phyloP scores from a whole-genome alignment of 2,329 filamentous ascomycete species.

The Neonectria magnoliae region DNA sequence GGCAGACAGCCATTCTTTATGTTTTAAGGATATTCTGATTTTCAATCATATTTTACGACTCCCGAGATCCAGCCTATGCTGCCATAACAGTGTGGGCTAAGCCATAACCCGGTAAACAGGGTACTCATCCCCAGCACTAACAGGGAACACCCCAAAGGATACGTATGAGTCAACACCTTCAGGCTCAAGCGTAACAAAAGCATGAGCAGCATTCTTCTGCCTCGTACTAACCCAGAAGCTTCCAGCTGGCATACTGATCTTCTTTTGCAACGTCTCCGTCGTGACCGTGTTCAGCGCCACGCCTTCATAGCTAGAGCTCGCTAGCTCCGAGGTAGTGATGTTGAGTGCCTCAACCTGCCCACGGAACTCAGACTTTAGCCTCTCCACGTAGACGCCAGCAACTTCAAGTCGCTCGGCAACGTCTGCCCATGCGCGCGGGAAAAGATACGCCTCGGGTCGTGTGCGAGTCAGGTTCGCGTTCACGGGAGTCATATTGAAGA shows the following conservation, averaged over 20 bases:
- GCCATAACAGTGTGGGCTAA: too few species aligned
- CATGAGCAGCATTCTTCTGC: constrained; percentile 42
- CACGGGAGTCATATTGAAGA: constrained; percentile 39
- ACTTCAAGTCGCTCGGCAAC: constrained; percentile 38
- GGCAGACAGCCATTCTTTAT: too few species aligned
- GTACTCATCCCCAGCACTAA: constrained; percentile 40
- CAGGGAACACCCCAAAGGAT: constrained; percentile 38
- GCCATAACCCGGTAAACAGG: constrained; percentile 40
- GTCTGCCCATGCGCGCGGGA: constrained; percentile 39
- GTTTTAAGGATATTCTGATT: too few species aligned
- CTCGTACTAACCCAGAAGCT: constrained; percentile 41
- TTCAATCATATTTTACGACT: too few species aligned
- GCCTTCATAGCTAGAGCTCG: constrained; percentile 35
- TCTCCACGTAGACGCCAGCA: constrained; percentile 37
- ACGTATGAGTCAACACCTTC: constrained; percentile 42
- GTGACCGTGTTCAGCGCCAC: constrained; percentile 37
- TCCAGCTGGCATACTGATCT: constrained; percentile 37
- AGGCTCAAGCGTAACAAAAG: constrained; percentile 42
- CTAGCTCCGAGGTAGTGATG: constrained; percentile 31
- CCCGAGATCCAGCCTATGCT: too few species aligned
- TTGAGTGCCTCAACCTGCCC: constrained; percentile 39
- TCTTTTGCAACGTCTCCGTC: constrained; percentile 24
- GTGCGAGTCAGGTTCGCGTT: constrained; percentile 39
- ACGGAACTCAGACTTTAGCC: constrained; percentile 29
- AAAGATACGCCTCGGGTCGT: constrained; percentile 42